These are phyloP conservation scores for Panaeolus cyanescens DNA, from an alignment of 768 basidiomycete species.

Conservation along the genomic window DNA sequence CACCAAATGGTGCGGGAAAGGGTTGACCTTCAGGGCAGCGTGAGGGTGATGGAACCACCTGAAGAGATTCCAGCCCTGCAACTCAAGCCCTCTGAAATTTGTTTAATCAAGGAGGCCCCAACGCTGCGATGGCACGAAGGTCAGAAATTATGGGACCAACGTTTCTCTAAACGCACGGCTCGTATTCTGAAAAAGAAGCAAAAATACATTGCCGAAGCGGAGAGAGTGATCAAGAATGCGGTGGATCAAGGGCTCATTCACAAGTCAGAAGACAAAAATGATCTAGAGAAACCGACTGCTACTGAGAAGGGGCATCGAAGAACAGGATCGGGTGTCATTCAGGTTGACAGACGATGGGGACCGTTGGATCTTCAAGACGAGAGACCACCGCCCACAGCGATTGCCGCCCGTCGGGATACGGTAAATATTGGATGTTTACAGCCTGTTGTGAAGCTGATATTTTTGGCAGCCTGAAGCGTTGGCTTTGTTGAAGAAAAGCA, in stretches of 20 bases:
- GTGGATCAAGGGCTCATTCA: constrained; percentile 46
- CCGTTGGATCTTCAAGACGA: constrained; percentile 67
- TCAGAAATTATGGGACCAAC: constrained; percentile 63
- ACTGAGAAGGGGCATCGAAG: constrained; percentile 6
- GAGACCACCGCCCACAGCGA: constrained; percentile 68
- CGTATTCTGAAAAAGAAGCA: constrained; percentile 44
- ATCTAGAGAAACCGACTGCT: neutral
- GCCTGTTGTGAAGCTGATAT: neutral
- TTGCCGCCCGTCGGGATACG: constrained; percentile 71
- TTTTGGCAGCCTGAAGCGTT: constrained; percentile 51
- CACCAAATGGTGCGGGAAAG: constrained; percentile 66
- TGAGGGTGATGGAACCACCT: constrained; percentile 64
- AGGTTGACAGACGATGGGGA: constrained; percentile 48
- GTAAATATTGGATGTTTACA: constrained; percentile 29
- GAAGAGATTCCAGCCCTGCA: constrained; percentile 54
- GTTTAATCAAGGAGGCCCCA: constrained; percentile 74
- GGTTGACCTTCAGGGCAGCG: constrained; percentile 59
- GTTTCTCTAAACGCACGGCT: constrained; percentile 42
- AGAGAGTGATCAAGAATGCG: constrained; percentile 45
- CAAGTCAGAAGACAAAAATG: neutral
- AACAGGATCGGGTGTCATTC: constrained; percentile 29
- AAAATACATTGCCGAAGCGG: constrained; percentile 47
- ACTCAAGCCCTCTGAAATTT: constrained; percentile 57
- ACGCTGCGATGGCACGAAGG: constrained; percentile 66
- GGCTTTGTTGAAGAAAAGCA: constrained; percentile 55